Evolutionary conservation across 352 stramenopile species (phyloP).

Genomic region (Phytopythium litorale): DNA sequence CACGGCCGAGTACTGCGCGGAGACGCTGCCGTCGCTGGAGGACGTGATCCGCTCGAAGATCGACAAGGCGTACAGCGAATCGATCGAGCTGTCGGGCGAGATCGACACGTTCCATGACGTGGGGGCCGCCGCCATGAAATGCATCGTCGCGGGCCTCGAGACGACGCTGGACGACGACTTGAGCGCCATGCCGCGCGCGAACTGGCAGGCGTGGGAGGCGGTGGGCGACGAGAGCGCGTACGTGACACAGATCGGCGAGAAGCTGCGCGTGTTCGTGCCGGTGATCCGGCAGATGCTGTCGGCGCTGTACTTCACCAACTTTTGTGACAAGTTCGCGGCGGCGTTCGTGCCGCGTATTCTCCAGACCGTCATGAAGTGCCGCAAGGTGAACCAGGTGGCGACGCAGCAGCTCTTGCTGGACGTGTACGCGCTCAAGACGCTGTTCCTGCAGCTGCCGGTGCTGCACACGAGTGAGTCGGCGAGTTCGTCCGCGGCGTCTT

Average conservation of each 20-base stretch:
- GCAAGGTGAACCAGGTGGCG: slow-evolving; percentile 93
- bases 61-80: slow-evolving; percentile 89
- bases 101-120: slow-evolving; percentile 96
- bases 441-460: slow-evolving; percentile 94
- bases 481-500: slow-evolving; percentile 37
- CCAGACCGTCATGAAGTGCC: slow-evolving; percentile 85
- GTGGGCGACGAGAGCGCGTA: slow-evolving; percentile 96
- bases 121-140: slow-evolving; percentile 92
- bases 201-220: slow-evolving; percentile 93
- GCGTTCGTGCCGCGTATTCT: slow-evolving; percentile 91
- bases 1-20: slow-evolving; percentile 98
- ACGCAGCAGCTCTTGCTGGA: slow-evolving; percentile 99
- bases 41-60: slow-evolving; percentile 97
- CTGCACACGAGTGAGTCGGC: slow-evolving; percentile 51
- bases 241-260: slow-evolving; percentile 91
- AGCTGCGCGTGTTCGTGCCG: slow-evolving; percentile 91
- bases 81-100: slow-evolving; percentile 92
- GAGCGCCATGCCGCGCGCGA: slow-evolving; percentile 86
- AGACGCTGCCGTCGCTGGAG: slow-evolving; percentile 94
- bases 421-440: slow-evolving; percentile 96
- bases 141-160: slow-evolving; percentile 92
- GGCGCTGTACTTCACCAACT: slow-evolving; percentile 95
- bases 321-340: slow-evolving; percentile 97
- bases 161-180: slow-evolving; percentile 89
- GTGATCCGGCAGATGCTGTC: slow-evolving; percentile 89